A percentile compares a stretch with the other conserved stretches of the same genome.
Conservation (phyloP, 139 green algal genomes). For the Chlorella vulgaris region DNA sequence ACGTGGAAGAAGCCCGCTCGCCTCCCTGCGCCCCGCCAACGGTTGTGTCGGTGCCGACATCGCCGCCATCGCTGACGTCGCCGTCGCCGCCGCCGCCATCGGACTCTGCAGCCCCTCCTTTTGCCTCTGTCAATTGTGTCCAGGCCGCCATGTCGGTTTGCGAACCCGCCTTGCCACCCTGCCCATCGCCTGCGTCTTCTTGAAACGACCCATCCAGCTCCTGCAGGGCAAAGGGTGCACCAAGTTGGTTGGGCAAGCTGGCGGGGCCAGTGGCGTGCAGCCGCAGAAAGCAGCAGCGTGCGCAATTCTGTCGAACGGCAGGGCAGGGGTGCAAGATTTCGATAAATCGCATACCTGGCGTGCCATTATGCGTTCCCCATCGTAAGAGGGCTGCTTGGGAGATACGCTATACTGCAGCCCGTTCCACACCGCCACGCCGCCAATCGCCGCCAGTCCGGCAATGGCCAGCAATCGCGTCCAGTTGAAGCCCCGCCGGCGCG, state of each 20-base stretch:
- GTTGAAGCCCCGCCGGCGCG: background rate
- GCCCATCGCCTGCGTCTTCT: too few species aligned
- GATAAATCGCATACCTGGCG: background rate
- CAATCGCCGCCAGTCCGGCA: slow-evolving; percentile 4
- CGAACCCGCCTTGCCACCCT: background rate
- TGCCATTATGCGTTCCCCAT: background rate
- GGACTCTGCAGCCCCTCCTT: too few species aligned
- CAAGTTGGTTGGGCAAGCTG: background rate
- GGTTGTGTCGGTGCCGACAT: background rate
- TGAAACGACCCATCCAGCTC: background rate
- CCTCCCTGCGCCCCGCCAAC: background rate
- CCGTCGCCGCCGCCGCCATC: too few species aligned
- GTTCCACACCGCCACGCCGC: slow-evolving; percentile 17
- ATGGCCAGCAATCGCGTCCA: background rate
- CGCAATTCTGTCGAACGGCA: too few species aligned
- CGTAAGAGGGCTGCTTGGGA: background rate
- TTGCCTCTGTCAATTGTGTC: background rate
- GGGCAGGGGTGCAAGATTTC: too few species aligned
- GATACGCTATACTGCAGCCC: slow-evolving; percentile 14
- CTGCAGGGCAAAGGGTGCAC: background rate
- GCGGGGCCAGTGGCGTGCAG: background rate
- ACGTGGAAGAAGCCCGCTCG: too few species aligned
- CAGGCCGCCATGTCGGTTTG: background rate
- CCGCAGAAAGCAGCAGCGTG: background rate
- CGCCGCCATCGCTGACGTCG: background rate